phyloP scores from a whole-genome alignment of 2,329 filamentous ascomycete species.

The Metarhizium anisopliae region DNA sequence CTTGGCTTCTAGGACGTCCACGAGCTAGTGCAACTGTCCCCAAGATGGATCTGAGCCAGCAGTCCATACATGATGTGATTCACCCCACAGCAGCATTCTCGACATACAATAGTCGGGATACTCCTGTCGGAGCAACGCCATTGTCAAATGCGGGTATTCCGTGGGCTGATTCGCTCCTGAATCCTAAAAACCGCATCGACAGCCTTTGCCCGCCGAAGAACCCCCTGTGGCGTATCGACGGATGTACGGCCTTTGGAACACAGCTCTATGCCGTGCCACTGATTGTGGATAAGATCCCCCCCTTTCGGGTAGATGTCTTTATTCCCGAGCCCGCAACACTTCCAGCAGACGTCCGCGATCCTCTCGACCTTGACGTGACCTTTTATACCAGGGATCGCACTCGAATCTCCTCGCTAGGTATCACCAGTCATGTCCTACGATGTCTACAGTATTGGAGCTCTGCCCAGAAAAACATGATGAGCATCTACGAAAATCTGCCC shows the following conservation, averaged over 20 bases:
- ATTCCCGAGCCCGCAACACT: constrained; percentile 41
- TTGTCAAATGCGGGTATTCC: constrained; percentile 1
- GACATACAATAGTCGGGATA: neutral
- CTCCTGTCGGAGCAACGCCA: constrained; percentile 1
- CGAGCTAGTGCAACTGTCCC: neutral
- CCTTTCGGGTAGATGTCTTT: constrained; percentile 50
- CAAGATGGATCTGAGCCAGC: constrained; percentile 44
- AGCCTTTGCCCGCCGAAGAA: constrained; percentile 36
- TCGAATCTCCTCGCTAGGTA: constrained; percentile 38
- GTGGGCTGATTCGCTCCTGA: constrained; percentile 44
- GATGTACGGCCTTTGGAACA: constrained; percentile 46
- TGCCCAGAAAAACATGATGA: constrained; percentile 17
- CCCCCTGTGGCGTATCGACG: constrained; percentile 50
- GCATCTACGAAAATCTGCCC: constrained; percentile 36
- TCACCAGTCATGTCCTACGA: constrained; percentile 44
- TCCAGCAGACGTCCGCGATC: constrained; percentile 29
- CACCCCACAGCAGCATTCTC: constrained; percentile 49
- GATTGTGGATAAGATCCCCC: constrained; percentile 35
- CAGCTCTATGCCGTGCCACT: constrained; percentile 49
- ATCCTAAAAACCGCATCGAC: constrained; percentile 53
- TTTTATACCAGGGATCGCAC: constrained; percentile 46
- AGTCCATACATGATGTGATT: constrained; percentile 44
- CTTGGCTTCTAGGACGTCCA: neutral
- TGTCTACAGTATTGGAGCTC: constrained; percentile 43
- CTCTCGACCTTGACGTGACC: constrained; percentile 38